Evolutionary conservation across 371 early-diverging fungal species (phyloP).

Genomic region (Mortierella sp.): DNA sequence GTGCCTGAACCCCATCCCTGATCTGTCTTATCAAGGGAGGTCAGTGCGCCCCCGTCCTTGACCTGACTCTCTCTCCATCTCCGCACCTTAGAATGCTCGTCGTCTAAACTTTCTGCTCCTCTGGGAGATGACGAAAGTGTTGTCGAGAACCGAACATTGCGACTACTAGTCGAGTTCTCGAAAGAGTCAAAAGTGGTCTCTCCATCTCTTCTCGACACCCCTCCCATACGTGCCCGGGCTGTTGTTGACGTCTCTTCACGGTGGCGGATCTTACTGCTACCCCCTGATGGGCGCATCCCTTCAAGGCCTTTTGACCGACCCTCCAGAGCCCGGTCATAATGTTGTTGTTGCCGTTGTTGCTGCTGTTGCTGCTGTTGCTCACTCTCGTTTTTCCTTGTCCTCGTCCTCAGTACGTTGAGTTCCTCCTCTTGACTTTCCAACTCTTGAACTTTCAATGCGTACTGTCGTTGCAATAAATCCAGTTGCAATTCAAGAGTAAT

Average conservation of each 20-base stretch:
- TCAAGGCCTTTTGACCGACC: conserved; percentile 19
- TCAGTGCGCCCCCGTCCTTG: no score
- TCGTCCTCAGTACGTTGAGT: no score
- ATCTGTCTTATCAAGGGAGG: no score
- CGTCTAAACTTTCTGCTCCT: no score
- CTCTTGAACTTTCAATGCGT: neutral
- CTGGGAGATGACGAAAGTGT: neutral
- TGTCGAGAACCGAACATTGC: no score
- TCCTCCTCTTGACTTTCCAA: no score
- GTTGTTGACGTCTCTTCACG: neutral
- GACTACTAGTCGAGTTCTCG: no score
- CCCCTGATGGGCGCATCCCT: conserved; percentile 11
- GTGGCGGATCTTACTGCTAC: conserved; percentile 7
- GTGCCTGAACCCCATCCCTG: no score
- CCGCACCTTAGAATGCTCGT: no score
- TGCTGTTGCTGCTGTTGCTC: conserved; percentile 36
- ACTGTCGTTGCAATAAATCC: conserved; percentile 47
- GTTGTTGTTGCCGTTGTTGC: conserved; percentile 45
- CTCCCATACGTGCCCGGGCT: neutral
- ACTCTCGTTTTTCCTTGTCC: no score
- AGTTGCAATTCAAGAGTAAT: conserved; percentile 47
- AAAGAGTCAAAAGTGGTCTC: conserved; percentile 11
- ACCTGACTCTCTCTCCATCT: no score
- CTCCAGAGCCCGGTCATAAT: conserved; percentile 28
- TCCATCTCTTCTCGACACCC: conserved; percentile 22